A percentile compares a stretch with the other conserved stretches of the same genome.
These are phyloP conservation scores for Xylaria sp. DNA, from an alignment of 2,329 filamentous ascomycete genomes.

Conservation along the genomic window DNA sequence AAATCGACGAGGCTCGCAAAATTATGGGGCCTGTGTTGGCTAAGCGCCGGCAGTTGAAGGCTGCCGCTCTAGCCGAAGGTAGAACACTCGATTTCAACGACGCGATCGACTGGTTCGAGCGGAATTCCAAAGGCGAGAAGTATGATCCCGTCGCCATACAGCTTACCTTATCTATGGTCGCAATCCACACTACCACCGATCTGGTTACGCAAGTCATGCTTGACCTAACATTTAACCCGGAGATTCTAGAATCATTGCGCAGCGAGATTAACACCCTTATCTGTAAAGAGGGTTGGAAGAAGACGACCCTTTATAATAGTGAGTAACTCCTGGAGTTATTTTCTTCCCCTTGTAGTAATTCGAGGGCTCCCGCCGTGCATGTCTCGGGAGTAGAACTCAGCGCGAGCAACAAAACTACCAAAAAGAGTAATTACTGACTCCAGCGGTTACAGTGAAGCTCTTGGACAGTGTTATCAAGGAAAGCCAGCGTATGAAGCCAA, in stretches of 20 bases:
- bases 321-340: too few species aligned
- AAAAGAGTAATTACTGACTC: too few species aligned
- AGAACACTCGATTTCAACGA: too few species aligned
- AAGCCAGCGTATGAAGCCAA: neutral
- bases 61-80: neutral
- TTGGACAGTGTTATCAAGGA: slow-evolving; percentile 11
- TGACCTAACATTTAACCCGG: neutral
- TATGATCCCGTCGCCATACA: neutral
- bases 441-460: too few species aligned
- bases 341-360: too few species aligned
- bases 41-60: neutral
- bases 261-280: neutral
- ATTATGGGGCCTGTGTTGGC: neutral
- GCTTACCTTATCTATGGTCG: too few species aligned
- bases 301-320: neutral
- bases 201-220: neutral
- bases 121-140: slow-evolving; percentile 31
- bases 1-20: neutral
- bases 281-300: neutral
- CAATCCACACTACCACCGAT: neutral
- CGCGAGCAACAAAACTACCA: too few species aligned
- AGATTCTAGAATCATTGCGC: neutral
- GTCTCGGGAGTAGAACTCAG: too few species aligned
- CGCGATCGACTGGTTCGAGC: too few species aligned
- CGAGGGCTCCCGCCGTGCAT: too few species aligned